phyloP scores from a whole-genome alignment of 1,139 yeast genomes.

The Candida gigantensis region DNA sequence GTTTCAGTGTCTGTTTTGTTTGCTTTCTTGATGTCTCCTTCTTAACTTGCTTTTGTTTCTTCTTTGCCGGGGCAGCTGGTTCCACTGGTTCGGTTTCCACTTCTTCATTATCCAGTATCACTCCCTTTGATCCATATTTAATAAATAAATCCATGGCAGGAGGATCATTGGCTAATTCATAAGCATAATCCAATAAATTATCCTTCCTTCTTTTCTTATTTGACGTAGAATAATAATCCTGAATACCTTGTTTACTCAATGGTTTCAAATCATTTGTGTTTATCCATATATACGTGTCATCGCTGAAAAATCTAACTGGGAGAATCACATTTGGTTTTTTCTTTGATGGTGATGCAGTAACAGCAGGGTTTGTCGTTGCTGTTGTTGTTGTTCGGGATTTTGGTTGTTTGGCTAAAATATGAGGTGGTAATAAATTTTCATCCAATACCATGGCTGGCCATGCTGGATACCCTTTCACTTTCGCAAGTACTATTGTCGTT shows the following conservation, averaged over 20 bases:
- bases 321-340: slow-evolving; percentile 24
- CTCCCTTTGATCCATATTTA: slow-evolving; percentile 43
- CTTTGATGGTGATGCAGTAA: slow-evolving; percentile 20
- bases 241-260: slow-evolving; percentile 28
- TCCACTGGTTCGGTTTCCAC: slow-evolving; percentile 21
- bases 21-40: background rate
- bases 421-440: slow-evolving; percentile 53
- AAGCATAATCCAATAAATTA: slow-evolving; percentile 39
- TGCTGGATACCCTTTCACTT: slow-evolving; percentile 75
- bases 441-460: slow-evolving; percentile 85
- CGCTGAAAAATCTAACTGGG: slow-evolving; percentile 63
- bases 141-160: slow-evolving; percentile 47
- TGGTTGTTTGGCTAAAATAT: slow-evolving; percentile 50
- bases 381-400: slow-evolving; percentile 28
- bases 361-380: slow-evolving; percentile 20
- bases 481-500: slow-evolving; percentile 60
- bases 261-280: slow-evolving; percentile 42
- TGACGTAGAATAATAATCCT: slow-evolving; percentile 24
- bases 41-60: slow-evolving; percentile 18
- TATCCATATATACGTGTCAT: slow-evolving; percentile 69
- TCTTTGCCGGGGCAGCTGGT: slow-evolving; percentile 15
- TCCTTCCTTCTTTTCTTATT: slow-evolving; percentile 35
- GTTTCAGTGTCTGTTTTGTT: too few species aligned
- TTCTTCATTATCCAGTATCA: slow-evolving; percentile 25
- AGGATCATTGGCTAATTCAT: slow-evolving; percentile 41